Evolutionary conservation across 2,329 filamentous ascomycete species (phyloP).

Genomic region (Gaeumannomyces tritici): DNA sequence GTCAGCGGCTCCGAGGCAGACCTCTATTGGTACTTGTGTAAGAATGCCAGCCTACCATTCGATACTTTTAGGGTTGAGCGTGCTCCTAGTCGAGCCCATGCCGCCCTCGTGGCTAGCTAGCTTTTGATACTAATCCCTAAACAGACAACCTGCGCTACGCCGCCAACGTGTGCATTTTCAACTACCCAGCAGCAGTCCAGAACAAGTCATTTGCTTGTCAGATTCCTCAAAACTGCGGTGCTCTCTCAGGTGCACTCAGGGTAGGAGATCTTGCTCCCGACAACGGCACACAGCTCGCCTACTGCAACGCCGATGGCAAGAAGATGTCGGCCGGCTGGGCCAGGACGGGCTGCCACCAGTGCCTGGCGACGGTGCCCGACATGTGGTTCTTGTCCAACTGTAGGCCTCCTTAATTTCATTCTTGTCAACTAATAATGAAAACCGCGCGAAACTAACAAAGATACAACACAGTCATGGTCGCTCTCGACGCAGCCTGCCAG

Average conservation of each 20-base stretch:
- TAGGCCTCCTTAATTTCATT: conserved; percentile 20
- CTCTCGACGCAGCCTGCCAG: conserved; percentile 36
- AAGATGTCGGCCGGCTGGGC: conserved; percentile 18
- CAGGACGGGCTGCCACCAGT: conserved; percentile 29
- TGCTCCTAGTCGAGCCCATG: no score
- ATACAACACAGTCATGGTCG: conserved; percentile 29
- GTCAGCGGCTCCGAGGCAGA: conserved; percentile 29
- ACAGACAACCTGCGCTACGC: conserved; percentile 41
- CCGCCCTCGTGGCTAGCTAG: no score
- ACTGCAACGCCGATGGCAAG: conserved; percentile 28
- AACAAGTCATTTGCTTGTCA: conserved; percentile 31
- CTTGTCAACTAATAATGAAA: no score
- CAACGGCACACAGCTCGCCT: conserved; percentile 22
- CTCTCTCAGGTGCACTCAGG: conserved; percentile 27
- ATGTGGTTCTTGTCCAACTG: conserved; percentile 39
- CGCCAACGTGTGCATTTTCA: conserved; percentile 35
- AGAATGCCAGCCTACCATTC: conserved; percentile 8
- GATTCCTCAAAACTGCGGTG: conserved; percentile 28
- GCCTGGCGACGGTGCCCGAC: conserved; percentile 27
- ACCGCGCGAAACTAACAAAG: conserved; percentile 6
- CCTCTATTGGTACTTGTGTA: conserved; percentile 37
- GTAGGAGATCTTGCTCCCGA: conserved; percentile 18
- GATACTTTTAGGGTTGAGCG: neutral
- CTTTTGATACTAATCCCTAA: conserved; percentile 9
- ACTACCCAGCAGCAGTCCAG: conserved; percentile 19